Evolutionary conservation across 1,139 yeast genomes (phyloP).

Genomic region (Yamadazyma mexicana): DNA sequence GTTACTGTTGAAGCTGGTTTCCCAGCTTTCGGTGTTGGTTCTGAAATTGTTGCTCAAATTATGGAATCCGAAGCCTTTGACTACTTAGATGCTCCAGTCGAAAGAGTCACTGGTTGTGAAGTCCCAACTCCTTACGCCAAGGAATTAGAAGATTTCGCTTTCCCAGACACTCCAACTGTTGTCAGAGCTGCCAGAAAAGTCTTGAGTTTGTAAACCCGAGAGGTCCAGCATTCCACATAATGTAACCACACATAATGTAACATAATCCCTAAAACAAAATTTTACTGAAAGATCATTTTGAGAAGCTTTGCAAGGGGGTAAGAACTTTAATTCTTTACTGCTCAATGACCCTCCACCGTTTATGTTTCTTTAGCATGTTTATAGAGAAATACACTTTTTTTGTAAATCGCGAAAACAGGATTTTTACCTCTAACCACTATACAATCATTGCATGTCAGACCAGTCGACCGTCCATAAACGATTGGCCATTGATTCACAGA

Average conservation of each 20-base stretch:
- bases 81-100: slow-evolving; percentile 97
- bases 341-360: not conserved
- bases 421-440: too few species aligned
- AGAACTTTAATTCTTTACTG: not conserved
- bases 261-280: not conserved
- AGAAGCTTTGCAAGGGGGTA: not conserved
- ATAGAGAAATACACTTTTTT: slow-evolving; percentile 6
- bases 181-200: slow-evolving; percentile 91
- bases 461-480: slow-evolving; percentile 16
- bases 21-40: slow-evolving; percentile 99
- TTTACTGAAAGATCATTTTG: slow-evolving; percentile 1
- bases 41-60: slow-evolving; percentile 95
- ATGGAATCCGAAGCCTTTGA: slow-evolving; percentile 99
- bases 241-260: slow-evolving; percentile 1
- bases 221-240: not conserved
- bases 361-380: slow-evolving; percentile 4
- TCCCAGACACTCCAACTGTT: slow-evolving; percentile 94
- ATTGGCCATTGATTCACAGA: slow-evolving; percentile 9
- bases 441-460: slow-evolving; percentile 7
- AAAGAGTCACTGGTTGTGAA: slow-evolving; percentile 98
- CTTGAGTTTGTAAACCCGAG: slow-evolving; percentile 54
- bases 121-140: slow-evolving; percentile 98
- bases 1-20: slow-evolving; percentile 95
- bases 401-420: not conserved
- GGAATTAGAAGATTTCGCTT: slow-evolving; percentile 96